These are phyloP conservation scores for Primulina tabacum DNA, from an alignment of 257 asterid species.

Conservation along the genomic window DNA sequence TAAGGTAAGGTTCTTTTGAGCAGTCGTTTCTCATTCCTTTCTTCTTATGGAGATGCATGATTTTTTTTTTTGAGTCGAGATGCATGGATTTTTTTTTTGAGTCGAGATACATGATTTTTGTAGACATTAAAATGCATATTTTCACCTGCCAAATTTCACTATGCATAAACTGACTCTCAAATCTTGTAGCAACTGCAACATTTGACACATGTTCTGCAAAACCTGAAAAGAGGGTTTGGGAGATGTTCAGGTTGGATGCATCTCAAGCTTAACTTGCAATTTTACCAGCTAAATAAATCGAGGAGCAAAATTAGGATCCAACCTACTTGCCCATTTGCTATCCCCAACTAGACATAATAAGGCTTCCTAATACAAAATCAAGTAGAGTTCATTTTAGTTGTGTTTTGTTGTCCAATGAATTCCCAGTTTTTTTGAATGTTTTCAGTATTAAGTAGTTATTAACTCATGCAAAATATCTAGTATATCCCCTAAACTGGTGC, in stretches of 20 bases:
- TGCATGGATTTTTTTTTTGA: neutral
- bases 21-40: neutral
- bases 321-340: neutral
- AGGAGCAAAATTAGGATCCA: neutral
- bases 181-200: neutral
- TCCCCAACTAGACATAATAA: neutral
- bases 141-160: neutral
- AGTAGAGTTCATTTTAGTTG: slow-evolving; percentile 1
- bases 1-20: neutral
- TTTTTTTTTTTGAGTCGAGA: no score
- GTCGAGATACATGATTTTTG: neutral
- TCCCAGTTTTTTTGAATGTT: neutral
- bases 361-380: slow-evolving; percentile 10
- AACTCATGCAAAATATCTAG: no score
- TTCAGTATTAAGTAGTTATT: no score
- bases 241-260: neutral
- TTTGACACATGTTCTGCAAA: neutral
- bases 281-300: neutral
- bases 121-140: neutral
- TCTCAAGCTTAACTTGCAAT: neutral
- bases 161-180: neutral
- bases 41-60: neutral
- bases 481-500: neutral
- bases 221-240: neutral
- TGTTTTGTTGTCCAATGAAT: neutral